A percentile compares a stretch with the other conserved stretches of the same genome.
Evolutionary conservation across 148 eudicot genomes (phyloP).

Genomic region (Diospyros lotus): DNA sequence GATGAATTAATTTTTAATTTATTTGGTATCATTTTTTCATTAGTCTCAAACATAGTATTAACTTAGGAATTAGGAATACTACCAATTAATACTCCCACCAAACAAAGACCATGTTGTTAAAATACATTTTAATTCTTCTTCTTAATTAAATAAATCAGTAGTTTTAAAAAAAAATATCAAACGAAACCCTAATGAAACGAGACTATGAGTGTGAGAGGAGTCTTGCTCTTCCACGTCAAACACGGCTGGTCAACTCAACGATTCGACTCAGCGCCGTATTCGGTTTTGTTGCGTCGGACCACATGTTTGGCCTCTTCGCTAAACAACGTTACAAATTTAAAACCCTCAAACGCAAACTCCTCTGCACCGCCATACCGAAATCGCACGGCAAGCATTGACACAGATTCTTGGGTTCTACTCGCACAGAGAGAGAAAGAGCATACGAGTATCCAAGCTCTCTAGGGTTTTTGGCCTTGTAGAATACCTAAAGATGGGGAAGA

Average conservation of each 20-base stretch:
- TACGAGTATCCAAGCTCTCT: not conserved
- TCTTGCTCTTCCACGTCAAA: too few species aligned
- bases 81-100: too few species aligned
- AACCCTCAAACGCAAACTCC: not conserved
- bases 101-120: too few species aligned
- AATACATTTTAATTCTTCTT: too few species aligned
- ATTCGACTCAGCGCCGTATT: not conserved
- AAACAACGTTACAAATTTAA: not conserved
- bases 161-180: too few species aligned
- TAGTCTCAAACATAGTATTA: too few species aligned
- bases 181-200: not conserved
- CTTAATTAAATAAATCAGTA: too few species aligned
- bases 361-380: not conserved
- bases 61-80: too few species aligned
- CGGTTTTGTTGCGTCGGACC: not conserved
- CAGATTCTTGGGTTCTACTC: too few species aligned
- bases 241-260: not conserved
- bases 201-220: not conserved
- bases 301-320: not conserved
- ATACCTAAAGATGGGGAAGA: conserved; percentile 55
- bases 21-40: too few species aligned
- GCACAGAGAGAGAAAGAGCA: not conserved
- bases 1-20: too few species aligned
- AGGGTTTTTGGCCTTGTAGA: not conserved
- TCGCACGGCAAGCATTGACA: not conserved